Base-by-base conservation (phyloP, 1,139 yeast species). In the Blastobotrys niveus region DNA sequence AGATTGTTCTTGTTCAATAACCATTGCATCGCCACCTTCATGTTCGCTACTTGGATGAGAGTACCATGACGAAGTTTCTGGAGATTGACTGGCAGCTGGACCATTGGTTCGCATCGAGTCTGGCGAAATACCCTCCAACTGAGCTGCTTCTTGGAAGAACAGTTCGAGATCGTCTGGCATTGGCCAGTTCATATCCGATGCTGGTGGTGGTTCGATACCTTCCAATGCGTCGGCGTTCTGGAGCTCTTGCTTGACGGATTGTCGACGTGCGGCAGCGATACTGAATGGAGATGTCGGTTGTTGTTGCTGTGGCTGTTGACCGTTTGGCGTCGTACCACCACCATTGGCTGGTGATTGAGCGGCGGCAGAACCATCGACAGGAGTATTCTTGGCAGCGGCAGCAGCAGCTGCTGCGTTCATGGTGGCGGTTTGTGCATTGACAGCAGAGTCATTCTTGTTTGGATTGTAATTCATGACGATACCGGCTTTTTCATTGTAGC, bases 401-500 rank as follows among this genome's bases (percentile, higher is more conserved):
- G 25, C 17, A 12, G 36, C 14, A 14, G 42, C 35, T 9, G 35
- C 31, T n/a, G 35, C 31, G 12, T 5, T 12, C 7, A 18, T n/a
- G 15, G 39, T 12, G 17, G 20, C 21, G 17, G 10, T 7, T 5
- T 21, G 7, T 17, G 39, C 21, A 19, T 20, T 9, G n/a, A 32
- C 26, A 15, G 37, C 25, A 7, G 40, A 17, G 18, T 14, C 12
- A 5, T 25, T n/a, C 5, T 20, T n/a, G 25, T 21, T 21, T 3
- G 26, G 35, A n/a, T 34, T 37, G 24, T 38, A 18, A 18, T 37
- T 41, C 52, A 47, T 50, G 14, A 42, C 52, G 22, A 52, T 46
- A 5, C 55, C 55, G 1, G 48, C 50, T 40, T 52, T 50, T 41
- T 56, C 59, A 30, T 55, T 73, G 55, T 79, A 81, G 49, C 77